phyloP scores from a whole-genome alignment of 1,284 basidiomycete genomes.

The Blastosporella zonata region DNA sequence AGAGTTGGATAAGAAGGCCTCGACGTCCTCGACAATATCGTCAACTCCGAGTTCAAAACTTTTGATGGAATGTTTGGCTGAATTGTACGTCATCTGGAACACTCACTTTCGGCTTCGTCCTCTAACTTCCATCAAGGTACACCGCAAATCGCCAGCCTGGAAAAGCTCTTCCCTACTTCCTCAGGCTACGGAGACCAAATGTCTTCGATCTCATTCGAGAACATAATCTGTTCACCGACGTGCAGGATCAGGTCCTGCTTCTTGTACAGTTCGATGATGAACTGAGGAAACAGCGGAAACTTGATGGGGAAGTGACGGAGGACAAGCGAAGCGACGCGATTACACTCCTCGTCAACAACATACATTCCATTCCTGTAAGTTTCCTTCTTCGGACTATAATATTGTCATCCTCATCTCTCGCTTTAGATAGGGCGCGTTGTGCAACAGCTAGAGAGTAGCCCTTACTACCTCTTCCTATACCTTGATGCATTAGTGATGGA shows the following conservation, averaged over 20 bases:
- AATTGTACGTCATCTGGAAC: conserved; percentile 56
- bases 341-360: conserved; percentile 88
- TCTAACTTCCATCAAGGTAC: conserved; percentile 50
- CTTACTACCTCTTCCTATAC: conserved; percentile 89
- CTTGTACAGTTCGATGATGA: conserved; percentile 96
- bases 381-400: background rate
- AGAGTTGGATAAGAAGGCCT: conserved; percentile 67
- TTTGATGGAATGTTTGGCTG: conserved; percentile 90
- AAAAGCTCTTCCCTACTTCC: conserved; percentile 88
- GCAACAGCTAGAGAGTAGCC: conserved; percentile 75
- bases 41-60: conserved; percentile 43
- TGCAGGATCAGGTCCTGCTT: conserved; percentile 89
- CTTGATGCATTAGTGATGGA: conserved; percentile 83
- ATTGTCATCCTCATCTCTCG: background rate
- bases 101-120: background rate
- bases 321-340: conserved; percentile 69
- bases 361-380: conserved; percentile 90
- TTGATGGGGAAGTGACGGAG: conserved; percentile 34
- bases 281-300: conserved; percentile 60
- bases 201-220: conserved; percentile 96
- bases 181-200: conserved; percentile 81
- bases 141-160: conserved; percentile 88
- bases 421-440: conserved; percentile 83
- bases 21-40: conserved; percentile 43
- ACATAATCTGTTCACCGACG: conserved; percentile 92